These are phyloP conservation scores for Boletus tomentosulus DNA, from an alignment of 768 basidiomycete species.

Conservation along the genomic window DNA sequence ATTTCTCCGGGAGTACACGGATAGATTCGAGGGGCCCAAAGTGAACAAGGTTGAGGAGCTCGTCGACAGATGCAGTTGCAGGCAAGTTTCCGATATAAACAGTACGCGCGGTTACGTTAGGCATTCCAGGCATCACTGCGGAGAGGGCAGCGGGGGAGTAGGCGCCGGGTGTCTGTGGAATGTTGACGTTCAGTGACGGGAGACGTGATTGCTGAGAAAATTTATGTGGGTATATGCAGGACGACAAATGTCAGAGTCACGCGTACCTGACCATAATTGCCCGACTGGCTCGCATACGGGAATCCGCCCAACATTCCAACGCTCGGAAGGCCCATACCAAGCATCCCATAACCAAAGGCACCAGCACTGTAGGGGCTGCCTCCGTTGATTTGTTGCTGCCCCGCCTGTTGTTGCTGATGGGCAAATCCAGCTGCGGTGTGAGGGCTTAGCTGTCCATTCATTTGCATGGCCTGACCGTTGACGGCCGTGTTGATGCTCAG, in stretches of 20 bases:
- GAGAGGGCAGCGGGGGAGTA: constrained; percentile 79
- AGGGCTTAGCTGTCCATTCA: constrained; percentile 65
- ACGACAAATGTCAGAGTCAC: not conserved
- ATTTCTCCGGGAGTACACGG: constrained; percentile 93
- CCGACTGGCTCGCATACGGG: constrained; percentile 68
- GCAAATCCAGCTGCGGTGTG: constrained; percentile 55
- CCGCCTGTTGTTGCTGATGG: constrained; percentile 39
- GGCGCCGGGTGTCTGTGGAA: constrained; percentile 65
- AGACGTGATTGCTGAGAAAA: constrained; percentile 49
- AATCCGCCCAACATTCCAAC: constrained; percentile 72
- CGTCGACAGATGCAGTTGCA: constrained; percentile 92
- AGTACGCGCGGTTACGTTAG: constrained; percentile 71
- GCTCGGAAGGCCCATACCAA: constrained; percentile 74
- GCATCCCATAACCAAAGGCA: constrained; percentile 64
- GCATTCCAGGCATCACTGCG: constrained; percentile 62
- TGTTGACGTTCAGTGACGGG: constrained; percentile 61
- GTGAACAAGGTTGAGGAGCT: constrained; percentile 94
- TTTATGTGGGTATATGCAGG: constrained; percentile 29
- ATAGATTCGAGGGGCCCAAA: constrained; percentile 96
- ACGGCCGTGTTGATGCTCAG: constrained; percentile 59
- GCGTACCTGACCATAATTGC: constrained; percentile 60
- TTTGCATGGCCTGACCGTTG: constrained; percentile 43
- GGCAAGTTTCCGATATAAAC: constrained; percentile 98
- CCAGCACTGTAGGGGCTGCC: constrained; percentile 50
- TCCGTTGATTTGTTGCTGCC: constrained; percentile 41